phyloP scores from a whole-genome alignment of 139 green algal genomes.

The Dunaliella sp. region DNA sequence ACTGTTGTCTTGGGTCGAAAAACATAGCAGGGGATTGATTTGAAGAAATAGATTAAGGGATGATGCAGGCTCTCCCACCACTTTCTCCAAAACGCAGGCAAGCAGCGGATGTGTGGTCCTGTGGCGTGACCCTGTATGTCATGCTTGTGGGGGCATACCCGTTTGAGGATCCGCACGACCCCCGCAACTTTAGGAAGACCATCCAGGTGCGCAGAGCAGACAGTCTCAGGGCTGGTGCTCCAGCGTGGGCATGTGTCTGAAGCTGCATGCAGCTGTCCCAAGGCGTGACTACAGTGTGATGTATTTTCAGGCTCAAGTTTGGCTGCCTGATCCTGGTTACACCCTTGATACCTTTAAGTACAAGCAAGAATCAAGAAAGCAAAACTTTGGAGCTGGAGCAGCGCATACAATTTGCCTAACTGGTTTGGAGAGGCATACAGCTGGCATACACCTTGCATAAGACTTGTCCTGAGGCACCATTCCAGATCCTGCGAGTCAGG shows the following conservation, averaged over 20 bases:
- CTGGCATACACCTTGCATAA: no score
- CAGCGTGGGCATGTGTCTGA: neutral
- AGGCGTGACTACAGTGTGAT: neutral
- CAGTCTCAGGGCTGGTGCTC: neutral
- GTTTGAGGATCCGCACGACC: constrained; percentile 95
- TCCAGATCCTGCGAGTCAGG: no score
- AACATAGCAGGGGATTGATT: no score
- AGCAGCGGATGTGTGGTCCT: constrained; percentile 96
- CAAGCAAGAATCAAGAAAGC: no score
- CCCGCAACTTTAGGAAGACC: constrained; percentile 97
- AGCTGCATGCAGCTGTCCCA: neutral
- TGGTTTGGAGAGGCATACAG: no score
- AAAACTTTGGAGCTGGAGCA: no score
- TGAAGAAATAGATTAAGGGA: no score
- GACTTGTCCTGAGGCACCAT: no score
- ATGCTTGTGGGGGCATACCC: constrained; percentile 97
- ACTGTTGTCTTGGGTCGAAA: constrained; percentile 9
- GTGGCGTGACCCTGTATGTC: constrained; percentile 98
- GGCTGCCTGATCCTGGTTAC: neutral
- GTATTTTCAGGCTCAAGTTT: neutral
- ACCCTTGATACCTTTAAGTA: neutral
- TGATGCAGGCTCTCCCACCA: no score
- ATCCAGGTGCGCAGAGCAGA: constrained; percentile 71
- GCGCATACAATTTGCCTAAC: no score
- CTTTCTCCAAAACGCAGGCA: constrained; percentile 91